These are phyloP conservation scores for Annona squamosa DNA, from an alignment of 164 flowering plant species.

Conservation along the genomic window DNA sequence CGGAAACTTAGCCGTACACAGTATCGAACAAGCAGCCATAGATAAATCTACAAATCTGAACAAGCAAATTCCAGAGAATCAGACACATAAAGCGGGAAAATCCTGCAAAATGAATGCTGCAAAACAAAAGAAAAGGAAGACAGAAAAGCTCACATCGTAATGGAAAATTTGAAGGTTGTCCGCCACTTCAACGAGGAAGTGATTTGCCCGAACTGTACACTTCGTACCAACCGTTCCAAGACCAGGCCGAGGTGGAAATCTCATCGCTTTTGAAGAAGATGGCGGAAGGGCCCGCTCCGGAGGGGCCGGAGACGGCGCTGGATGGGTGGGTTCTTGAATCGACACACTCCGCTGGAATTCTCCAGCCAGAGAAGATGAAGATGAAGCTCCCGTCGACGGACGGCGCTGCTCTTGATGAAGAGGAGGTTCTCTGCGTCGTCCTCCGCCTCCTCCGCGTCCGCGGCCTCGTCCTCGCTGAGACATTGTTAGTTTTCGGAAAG, in stretches of 20 bases:
- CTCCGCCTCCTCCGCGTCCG: not conserved
- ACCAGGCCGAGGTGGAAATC: constrained; percentile 47
- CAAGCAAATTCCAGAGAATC: not conserved
- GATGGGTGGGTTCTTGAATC: constrained; percentile 2
- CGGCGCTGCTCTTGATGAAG: not conserved
- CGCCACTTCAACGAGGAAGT: constrained; percentile 43
- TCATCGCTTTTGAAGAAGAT: constrained; percentile 28
- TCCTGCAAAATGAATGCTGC: not conserved
- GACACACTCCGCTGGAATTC: constrained; percentile 14
- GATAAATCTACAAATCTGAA: not conserved
- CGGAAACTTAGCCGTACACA: not conserved
- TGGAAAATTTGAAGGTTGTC: constrained; percentile 37
- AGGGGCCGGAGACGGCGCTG: not conserved
- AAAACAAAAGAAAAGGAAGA: not conserved
- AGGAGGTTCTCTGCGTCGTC: not conserved
- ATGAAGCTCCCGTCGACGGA: not conserved
- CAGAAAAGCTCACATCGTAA: constrained; percentile 51
- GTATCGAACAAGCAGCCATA: not conserved
- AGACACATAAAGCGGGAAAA: not conserved
- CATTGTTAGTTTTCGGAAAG: too few relatives aligned
- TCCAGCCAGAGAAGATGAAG: not conserved
- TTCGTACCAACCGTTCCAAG: constrained; percentile 35
- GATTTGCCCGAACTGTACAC: constrained; percentile 52
- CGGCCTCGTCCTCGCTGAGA: not conserved
- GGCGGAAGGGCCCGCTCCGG: constrained; percentile 16